Conservation (phyloP, 768 basidiomycete species). For the Hygrophoropsis aurantiaca region DNA sequence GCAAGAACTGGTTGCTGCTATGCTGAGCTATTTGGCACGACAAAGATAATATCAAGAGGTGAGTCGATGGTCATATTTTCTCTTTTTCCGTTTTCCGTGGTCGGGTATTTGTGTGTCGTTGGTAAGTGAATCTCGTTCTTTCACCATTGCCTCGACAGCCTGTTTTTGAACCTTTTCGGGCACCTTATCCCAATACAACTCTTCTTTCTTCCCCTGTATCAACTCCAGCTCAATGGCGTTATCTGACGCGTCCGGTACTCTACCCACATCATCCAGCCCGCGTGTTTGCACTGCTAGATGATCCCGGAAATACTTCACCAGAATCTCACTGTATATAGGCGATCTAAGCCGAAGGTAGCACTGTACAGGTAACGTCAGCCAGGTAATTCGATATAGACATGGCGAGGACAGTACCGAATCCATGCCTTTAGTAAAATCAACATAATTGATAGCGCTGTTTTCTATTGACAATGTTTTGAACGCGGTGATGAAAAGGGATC, state of each 20-base stretch:
- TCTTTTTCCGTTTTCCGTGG: conserved; percentile 12
- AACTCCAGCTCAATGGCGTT: conserved; percentile 49
- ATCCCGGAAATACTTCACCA: conserved; percentile 46
- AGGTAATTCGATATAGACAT: no score
- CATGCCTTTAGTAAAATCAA: conserved; percentile 79
- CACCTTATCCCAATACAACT: conserved; percentile 77
- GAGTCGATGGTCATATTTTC: conserved; percentile 6
- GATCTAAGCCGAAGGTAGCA: conserved; percentile 72
- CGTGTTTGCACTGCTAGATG: conserved; percentile 40
- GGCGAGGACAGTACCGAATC: conserved; percentile 51
- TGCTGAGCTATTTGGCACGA: no score
- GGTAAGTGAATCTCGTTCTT: background rate
- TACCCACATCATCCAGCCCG: conserved; percentile 59
- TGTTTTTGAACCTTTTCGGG: conserved; percentile 67
- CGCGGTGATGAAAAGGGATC: conserved; percentile 50
- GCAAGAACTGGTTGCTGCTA: no score
- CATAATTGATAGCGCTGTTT: conserved; percentile 60
- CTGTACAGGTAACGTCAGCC: conserved; percentile 32
- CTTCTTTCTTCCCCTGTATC: conserved; percentile 63
- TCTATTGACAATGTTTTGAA: conserved; percentile 23
- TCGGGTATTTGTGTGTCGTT: background rate
- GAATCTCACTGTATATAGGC: conserved; percentile 40
- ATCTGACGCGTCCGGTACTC: conserved; percentile 8
- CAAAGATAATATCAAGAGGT: no score
- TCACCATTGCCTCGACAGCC: conserved; percentile 52